Base-by-base conservation (phyloP, 208 protist genomes). In the Acanthamoeba triangularis region DNA sequence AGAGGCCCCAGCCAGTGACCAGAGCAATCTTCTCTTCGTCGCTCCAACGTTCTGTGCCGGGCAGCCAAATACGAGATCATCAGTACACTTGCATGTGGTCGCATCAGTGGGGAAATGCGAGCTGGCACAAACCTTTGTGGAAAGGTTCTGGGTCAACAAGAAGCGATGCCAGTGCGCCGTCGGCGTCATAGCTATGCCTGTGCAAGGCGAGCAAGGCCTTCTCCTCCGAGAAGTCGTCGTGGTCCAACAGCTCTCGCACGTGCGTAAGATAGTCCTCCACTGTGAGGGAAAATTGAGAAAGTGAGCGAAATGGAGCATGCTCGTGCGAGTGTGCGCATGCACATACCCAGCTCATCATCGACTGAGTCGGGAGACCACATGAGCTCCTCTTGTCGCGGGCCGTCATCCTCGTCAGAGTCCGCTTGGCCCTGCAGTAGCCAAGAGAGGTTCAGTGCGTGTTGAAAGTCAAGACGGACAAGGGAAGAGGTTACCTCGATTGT, bases 331-430 rank as follows among this genome's bases (percentile, higher is more conserved):
- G 25, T 56, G 41, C 14, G 44, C 20, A 54, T 37, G 18, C 23
- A 63, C 20, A 63, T 87, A 87, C 78, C 78, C 47, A 14, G 3
- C 2, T 28, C 25, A 11, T 87, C 78, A 25, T 6, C 14, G 4
- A 63, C 49, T 14, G 49, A 54, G 23, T 87, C 78, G 52, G 78
- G 78, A 13, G 78, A 87, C 78, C 78, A 87, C 23, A 87, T 37
- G 52, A 87, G 78, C 52, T 87, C 78, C 33, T 87, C 78, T 4
- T 54, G 49, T 23, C 78, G 78, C 41, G 78, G 78, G 41, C 78
- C 78, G 52, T 61, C 78, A 20, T 87, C 78, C 6, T 63, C 78
- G 1, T 84, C 76, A n/a, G 35, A 20, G 23, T 44, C 76, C 14
- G 8, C 33, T 63, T 63, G 56, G 28, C 5, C 56, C 56, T 63